These are phyloP conservation scores for Hygrophoropsis aurantiaca DNA, from an alignment of 768 basidiomycete species.

Conservation along the genomic window DNA sequence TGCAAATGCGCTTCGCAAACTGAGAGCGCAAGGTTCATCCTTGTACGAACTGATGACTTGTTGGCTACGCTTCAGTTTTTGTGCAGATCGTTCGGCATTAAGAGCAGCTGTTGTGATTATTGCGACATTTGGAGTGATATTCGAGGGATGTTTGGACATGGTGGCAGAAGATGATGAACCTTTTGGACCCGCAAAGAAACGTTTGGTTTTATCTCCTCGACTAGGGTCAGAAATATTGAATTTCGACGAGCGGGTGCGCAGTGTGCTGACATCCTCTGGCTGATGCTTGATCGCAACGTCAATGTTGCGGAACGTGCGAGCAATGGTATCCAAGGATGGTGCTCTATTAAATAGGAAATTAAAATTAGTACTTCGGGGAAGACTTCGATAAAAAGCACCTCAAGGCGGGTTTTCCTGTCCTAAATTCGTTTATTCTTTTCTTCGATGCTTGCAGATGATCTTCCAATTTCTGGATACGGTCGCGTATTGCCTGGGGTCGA, in stretches of 20 bases:
- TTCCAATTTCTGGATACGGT: slow-evolving; percentile 79
- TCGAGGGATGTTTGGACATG: slow-evolving; percentile 34
- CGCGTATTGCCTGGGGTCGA: slow-evolving; percentile 71
- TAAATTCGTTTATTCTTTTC: slow-evolving; percentile 62
- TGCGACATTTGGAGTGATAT: slow-evolving; percentile 65
- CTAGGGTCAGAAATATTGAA: slow-evolving; percentile 38
- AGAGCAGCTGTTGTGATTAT: slow-evolving; percentile 77
- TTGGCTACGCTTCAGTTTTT: slow-evolving; percentile 55
- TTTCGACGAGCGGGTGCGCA: slow-evolving; percentile 53
- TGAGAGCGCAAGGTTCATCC: slow-evolving; percentile 27
- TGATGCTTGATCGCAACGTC: slow-evolving; percentile 69
- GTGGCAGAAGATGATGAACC: slow-evolving; percentile 37
- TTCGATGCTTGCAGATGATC: slow-evolving; percentile 68
- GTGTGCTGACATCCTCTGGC: slow-evolving; percentile 47
- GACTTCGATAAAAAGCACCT: slow-evolving; percentile 42
- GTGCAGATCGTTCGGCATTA: slow-evolving; percentile 75
- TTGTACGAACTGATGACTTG: slow-evolving; percentile 27
- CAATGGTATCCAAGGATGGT: slow-evolving; percentile 82
- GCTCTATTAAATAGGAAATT: slow-evolving; percentile 47
- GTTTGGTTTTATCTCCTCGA: slow-evolving; percentile 36
- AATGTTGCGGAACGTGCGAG: slow-evolving; percentile 82
- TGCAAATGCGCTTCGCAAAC: slow-evolving; percentile 35
- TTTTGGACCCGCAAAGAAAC: slow-evolving; percentile 21
- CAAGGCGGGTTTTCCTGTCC: slow-evolving; percentile 59
- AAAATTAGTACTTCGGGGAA: not conserved